phyloP scores from a whole-genome alignment of 352 stramenopile species.

The Phytophthora megakarya region DNA sequence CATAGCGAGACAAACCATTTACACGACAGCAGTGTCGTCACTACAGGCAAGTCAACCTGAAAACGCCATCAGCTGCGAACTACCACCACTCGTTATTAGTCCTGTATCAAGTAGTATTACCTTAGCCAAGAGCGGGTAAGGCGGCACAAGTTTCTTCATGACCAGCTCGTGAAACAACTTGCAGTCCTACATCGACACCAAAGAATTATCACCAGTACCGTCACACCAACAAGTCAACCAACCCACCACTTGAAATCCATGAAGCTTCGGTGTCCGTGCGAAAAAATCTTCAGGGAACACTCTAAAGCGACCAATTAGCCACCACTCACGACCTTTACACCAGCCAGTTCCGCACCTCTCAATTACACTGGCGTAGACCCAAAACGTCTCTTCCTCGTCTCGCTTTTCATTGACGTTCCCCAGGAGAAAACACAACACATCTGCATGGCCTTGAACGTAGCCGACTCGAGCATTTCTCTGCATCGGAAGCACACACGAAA shows the following conservation, averaged over 20 bases:
- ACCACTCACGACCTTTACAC: background rate
- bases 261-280: conserved; percentile 60
- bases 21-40: conserved; percentile 68
- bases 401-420: conserved; percentile 43
- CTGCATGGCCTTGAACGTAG: conserved; percentile 77
- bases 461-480: conserved; percentile 73
- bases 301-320: conserved; percentile 22
- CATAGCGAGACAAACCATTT: conserved; percentile 84
- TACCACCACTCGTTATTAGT: conserved; percentile 3
- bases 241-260: conserved; percentile 74
- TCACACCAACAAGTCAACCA: background rate
- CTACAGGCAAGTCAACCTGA: conserved; percentile 58
- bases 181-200: conserved; percentile 42
- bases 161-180: conserved; percentile 66
- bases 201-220: background rate
- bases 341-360: conserved; percentile 42
- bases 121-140: conserved; percentile 53
- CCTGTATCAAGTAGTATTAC: conserved; percentile 17
- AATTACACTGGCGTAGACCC: conserved; percentile 74
- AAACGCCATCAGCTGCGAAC: background rate
- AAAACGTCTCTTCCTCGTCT: conserved; percentile 69
- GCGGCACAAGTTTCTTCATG: conserved; percentile 52
- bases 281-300: conserved; percentile 82
- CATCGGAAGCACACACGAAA: background rate
- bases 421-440: conserved; percentile 74